Base-by-base conservation (phyloP, 169 alveolate genomes). In the Plasmodium gaboni region DNA sequence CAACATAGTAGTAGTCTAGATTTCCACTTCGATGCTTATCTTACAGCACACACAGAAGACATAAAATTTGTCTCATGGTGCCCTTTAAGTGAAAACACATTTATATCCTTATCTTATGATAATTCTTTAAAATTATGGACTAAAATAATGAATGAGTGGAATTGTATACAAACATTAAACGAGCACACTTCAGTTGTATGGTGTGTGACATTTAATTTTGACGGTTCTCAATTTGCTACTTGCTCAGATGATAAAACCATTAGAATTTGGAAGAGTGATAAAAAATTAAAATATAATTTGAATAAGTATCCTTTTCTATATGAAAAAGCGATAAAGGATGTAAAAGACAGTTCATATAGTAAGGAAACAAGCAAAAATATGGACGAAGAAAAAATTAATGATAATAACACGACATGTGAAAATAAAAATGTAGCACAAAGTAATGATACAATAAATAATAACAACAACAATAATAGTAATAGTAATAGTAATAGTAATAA, bases 161-260 rank as follows among this genome's bases (percentile, higher is more conserved):
- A 51, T 46, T 94, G 96, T 60, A 65, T 94, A 65, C 96, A 94
- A 73, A 89, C 94, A 10, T 70, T 94, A 17, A 92, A 59, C 57
- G 87, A 87, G 22, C 94, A 92, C 55, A 86, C 87, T 12, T 91
- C 94, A 6, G 93, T 94, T 5, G 95, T 94, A 7, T 94, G 96
- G 96, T 92, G 93, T 60, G 74, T 92, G 1, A 68, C 95, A 4
- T 94, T 94, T 65, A 90, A 88, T 71, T 50, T 64, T 63, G 93
- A 92, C 17, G 96, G 96, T 8, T 60, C 89, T 38, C 59, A 76
- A 68, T 76, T 94, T 28, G 94, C 94, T 17, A 88, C 96, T 1
- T 88, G 92, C 42, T 92, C 96, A 8, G 93, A 93, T 48, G 96
- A 94, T 19, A 65, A 89, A 32, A n/a, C 89, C 1, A 76, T 76